These are phyloP conservation scores for Dothideomycetidae sp. DNA, from an alignment of 2,329 filamentous ascomycete species.

Conservation along the genomic window DNA sequence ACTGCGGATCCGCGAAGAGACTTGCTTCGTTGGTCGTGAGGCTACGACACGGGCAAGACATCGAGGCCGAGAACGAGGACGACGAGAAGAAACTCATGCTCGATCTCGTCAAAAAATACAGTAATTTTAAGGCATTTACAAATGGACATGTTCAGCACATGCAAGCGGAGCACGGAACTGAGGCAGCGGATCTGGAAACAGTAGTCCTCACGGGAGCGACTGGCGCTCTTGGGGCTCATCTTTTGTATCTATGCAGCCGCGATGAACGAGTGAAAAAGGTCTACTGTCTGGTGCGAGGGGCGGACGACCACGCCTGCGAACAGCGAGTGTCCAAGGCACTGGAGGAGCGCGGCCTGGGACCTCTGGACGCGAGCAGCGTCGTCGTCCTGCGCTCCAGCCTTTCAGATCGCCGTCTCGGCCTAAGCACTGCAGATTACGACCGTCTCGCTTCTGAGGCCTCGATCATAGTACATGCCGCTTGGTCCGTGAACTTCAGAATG, in stretches of 20 bases:
- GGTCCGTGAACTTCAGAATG: slow-evolving; percentile 51
- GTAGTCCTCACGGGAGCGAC: slow-evolving; percentile 37
- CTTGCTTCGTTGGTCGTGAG: slow-evolving; percentile 27
- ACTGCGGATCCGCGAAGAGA: slow-evolving; percentile 39
- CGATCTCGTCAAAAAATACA: slow-evolving; percentile 34
- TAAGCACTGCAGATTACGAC: slow-evolving; percentile 29
- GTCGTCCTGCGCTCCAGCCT: slow-evolving; percentile 36
- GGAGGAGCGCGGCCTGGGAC: slow-evolving; percentile 22
- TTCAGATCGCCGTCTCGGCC: slow-evolving; percentile 34
- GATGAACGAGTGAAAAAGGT: slow-evolving; percentile 30
- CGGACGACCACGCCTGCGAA: slow-evolving; percentile 27
- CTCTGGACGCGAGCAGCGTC: slow-evolving; percentile 26
- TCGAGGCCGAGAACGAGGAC: slow-evolving; percentile 20
- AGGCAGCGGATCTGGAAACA: slow-evolving; percentile 13
- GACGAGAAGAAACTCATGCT: slow-evolving; percentile 30
- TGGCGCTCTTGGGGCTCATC: slow-evolving; percentile 37
- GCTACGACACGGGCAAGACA: slow-evolving; percentile 24
- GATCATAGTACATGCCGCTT: slow-evolving; percentile 47
- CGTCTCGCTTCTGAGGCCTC: slow-evolving; percentile 31
- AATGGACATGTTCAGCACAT: slow-evolving; percentile 12
- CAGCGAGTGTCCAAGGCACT: slow-evolving; percentile 34
- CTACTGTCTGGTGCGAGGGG: slow-evolving; percentile 43
- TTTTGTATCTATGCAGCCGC: slow-evolving; percentile 33
- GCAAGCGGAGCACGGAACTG: slow-evolving; percentile 1
- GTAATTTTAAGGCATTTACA: slow-evolving; percentile 22